Base-by-base conservation (phyloP, 169 alveolate genomes). In the Cryptosporidium baileyi region DNA sequence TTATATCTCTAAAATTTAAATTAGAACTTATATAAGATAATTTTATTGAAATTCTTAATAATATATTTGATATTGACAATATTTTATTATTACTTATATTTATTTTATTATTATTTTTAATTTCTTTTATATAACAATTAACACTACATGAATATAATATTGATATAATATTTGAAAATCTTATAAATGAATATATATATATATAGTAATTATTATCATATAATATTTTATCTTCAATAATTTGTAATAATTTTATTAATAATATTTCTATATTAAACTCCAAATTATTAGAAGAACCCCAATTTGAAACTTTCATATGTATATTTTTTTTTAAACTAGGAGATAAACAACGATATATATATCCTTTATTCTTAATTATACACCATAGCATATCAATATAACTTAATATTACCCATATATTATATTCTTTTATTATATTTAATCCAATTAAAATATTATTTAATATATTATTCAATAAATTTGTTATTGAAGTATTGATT, bases 71-170 rank as follows among this genome's bases (percentile, higher is more conserved):
- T 17, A 65, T 45, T 2, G 63, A 28, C 11, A 44, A 32, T 5
- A 65, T 65, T 44, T 22, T 54, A 28, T 60, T 47, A 36, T 45
- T 65, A 43, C 22, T 47, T 15, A 65, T 32, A 26, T 51, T 51
- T 45, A 17, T 11, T 47, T 60, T 51, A n/a, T 52, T 6, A 26
- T 57, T 57, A 0, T 74, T 47, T 3, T 74, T 57, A 11, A 9
- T 30, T 5, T 54, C 59, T 32, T 15, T 11, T 32, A 74, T 74
- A 59, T 74, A 57, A 17, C 74, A 74, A 6, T 44, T 38, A 17
- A 74, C 45, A 22, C 74, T 52, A 74, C 74, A 74, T 11, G 85
- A 51, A 34, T 74, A 74, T 28, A 74, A 34, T 2, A 74, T 57
- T 32, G 85, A 74, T 52, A 74, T 45, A 24, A 74, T 74, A 38